Conservation (phyloP, 108 stramenopile genomes). For the Cyclotella baltica region DNA sequence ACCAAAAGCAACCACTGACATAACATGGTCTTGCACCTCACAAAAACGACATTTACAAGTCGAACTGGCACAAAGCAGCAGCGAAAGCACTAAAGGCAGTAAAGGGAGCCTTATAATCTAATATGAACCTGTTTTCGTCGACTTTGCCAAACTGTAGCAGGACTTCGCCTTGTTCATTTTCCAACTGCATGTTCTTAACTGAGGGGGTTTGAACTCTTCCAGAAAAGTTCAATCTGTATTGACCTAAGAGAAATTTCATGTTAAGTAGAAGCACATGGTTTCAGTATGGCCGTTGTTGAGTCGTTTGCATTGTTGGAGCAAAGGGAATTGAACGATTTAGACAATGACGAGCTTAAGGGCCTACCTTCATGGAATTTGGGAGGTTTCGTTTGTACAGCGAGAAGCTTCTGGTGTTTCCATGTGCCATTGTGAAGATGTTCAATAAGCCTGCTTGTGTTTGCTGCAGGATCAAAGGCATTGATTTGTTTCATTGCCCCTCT, state of each 20-base stretch:
- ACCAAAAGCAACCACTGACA: too few relatives aligned
- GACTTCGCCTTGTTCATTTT: constrained; percentile 51
- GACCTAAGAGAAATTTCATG: constrained; percentile 1
- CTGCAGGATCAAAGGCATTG: not conserved
- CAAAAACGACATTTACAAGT: constrained; percentile 12
- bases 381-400: constrained; percentile 60
- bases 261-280: not conserved
- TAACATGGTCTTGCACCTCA: too few relatives aligned
- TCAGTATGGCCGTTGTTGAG: too few relatives aligned
- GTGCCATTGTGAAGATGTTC: constrained; percentile 44
- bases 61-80: constrained; percentile 37
- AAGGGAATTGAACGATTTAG: not conserved
- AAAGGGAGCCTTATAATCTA: constrained; percentile 66
- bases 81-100: constrained; percentile 43
- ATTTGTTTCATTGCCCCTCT: constrained; percentile 2
- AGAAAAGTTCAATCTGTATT: constrained; percentile 70
- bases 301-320: not conserved
- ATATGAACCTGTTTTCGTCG: constrained; percentile 65
- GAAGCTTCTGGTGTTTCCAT: constrained; percentile 34
- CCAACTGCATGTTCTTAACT: constrained; percentile 83
- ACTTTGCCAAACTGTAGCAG: constrained; percentile 82
- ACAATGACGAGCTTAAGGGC: not conserved
- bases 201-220: constrained; percentile 69
- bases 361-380: constrained; percentile 61
- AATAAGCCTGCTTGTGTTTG: constrained; percentile 25